Evolutionary conservation across 2,329 filamentous ascomycete genomes (phyloP).

Genomic region (Botrytis sinoallii): DNA sequence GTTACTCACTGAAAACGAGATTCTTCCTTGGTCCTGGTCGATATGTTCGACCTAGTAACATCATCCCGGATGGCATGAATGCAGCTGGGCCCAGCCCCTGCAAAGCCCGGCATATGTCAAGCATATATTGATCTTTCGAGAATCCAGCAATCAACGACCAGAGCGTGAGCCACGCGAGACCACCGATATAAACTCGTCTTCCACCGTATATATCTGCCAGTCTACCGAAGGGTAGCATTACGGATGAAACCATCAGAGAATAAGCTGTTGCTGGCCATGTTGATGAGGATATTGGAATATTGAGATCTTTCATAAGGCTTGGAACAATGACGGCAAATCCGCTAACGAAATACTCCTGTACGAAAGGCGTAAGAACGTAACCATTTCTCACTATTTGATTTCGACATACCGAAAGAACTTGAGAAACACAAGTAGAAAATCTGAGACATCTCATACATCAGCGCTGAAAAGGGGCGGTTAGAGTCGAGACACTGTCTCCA

Average conservation of each 20-base stretch:
- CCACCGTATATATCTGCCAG: constrained; percentile 59
- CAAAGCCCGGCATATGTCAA: constrained; percentile 67
- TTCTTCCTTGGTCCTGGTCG: constrained; percentile 65
- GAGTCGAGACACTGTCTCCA: neutral
- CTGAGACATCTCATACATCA: neutral
- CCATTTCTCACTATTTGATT: neutral
- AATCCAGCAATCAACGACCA: constrained; percentile 71
- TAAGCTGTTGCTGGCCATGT: constrained; percentile 62
- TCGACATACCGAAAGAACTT: constrained; percentile 16
- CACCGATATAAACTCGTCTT: constrained; percentile 53
- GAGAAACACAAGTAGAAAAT: constrained; percentile 17
- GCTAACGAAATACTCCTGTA: constrained; percentile 60
- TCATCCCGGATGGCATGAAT: constrained; percentile 63
- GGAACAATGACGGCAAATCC: constrained; percentile 72
- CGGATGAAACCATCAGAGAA: constrained; percentile 49
- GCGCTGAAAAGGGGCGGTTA: neutral
- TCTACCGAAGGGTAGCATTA: constrained; percentile 60
- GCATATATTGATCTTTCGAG: constrained; percentile 61
- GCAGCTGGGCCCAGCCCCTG: constrained; percentile 70
- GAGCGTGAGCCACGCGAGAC: constrained; percentile 58
- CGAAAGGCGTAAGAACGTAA: neutral
- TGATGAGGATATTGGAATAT: constrained; percentile 56
- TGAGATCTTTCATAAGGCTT: constrained; percentile 54
- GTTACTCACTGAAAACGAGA: constrained; percentile 45
- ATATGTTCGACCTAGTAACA: constrained; percentile 59